phyloP scores from a whole-genome alignment of 495 filamentous ascomycete genomes.

The Neurospora pannonica region DNA sequence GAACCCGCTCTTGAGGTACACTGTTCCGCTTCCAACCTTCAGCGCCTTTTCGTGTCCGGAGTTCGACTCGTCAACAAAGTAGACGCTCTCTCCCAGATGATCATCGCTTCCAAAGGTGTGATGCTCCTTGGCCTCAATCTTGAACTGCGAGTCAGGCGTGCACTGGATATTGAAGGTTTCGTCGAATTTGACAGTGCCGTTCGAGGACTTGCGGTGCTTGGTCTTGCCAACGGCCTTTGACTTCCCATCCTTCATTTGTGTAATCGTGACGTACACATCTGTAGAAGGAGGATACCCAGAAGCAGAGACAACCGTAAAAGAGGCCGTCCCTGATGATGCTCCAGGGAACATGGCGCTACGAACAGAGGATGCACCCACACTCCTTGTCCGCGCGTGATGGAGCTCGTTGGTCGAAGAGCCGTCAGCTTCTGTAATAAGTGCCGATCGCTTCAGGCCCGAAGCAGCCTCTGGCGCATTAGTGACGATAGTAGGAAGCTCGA shows the following conservation, averaged over 20 bases:
- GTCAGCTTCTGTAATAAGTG: background rate
- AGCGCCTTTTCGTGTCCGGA: conserved; percentile 65
- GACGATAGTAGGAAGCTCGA: conserved; percentile 37
- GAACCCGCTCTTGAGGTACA: conserved; percentile 62
- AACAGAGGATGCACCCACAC: conserved; percentile 53
- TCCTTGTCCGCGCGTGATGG: conserved; percentile 56
- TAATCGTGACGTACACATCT: conserved; percentile 74
- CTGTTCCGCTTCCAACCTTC: conserved; percentile 54
- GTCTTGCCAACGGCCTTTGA: conserved; percentile 78
- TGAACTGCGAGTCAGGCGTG: conserved; percentile 77
- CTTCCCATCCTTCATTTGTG: conserved; percentile 50
- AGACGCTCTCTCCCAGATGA: conserved; percentile 70
- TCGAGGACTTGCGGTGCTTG: conserved; percentile 62
- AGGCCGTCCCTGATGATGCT: conserved; percentile 63
- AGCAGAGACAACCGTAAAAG: conserved; percentile 71
- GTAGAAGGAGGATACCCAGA: conserved; percentile 64
- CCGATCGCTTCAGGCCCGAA: conserved; percentile 24
- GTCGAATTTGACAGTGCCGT: conserved; percentile 55
- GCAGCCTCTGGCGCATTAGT: conserved; percentile 30
- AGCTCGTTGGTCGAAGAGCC: conserved; percentile 22
- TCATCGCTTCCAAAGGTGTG: conserved; percentile 73
- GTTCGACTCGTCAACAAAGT: conserved; percentile 81
- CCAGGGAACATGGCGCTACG: conserved; percentile 45
- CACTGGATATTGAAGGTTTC: conserved; percentile 72
- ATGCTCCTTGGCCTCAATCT: conserved; percentile 73